Conservation (phyloP, 345 rosid species). For the Salix arbutifolia region DNA sequence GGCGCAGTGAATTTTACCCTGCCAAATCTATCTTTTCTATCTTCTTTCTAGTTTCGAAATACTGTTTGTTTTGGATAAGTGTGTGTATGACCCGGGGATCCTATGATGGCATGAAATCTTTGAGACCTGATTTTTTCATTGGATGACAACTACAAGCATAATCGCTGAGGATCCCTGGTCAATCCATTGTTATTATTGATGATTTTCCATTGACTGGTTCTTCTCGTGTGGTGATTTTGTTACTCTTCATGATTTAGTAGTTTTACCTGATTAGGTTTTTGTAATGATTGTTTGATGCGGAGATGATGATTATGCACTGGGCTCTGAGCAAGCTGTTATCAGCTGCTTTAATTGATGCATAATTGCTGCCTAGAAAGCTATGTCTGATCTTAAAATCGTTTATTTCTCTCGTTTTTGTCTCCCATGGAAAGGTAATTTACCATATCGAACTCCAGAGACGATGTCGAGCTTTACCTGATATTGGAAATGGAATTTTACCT, state of each 20-base stretch:
- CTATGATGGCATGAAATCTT: conserved; percentile 54
- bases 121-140: conserved; percentile 48
- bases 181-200: not conserved
- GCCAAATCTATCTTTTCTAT: conserved; percentile 11
- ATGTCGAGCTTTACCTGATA: not conserved
- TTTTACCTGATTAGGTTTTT: not conserved
- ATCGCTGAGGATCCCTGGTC: conserved; percentile 34
- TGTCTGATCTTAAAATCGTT: conserved; percentile 24
- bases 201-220: not conserved
- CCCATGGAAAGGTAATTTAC: not conserved
- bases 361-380: conserved; percentile 59
- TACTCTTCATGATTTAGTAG: not conserved
- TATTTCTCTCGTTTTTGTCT: too few relatives aligned
- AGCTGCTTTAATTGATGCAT: conserved; percentile 35
- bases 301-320: conserved; percentile 66
- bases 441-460: not conserved
- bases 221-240: not conserved
- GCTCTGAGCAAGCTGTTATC: conserved; percentile 41
- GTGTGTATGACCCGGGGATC: conserved; percentile 15
- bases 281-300: not conserved
- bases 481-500: not conserved
- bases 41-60: accelerated
- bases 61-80: not conserved
- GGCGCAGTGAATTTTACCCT: conserved; percentile 47
- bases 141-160: conserved; percentile 45